A percentile compares a stretch with the other conserved stretches of the same genome.
phyloP scores from a whole-genome alignment of 257 asterid species.

The Nicotiana tomentosiformis region DNA sequence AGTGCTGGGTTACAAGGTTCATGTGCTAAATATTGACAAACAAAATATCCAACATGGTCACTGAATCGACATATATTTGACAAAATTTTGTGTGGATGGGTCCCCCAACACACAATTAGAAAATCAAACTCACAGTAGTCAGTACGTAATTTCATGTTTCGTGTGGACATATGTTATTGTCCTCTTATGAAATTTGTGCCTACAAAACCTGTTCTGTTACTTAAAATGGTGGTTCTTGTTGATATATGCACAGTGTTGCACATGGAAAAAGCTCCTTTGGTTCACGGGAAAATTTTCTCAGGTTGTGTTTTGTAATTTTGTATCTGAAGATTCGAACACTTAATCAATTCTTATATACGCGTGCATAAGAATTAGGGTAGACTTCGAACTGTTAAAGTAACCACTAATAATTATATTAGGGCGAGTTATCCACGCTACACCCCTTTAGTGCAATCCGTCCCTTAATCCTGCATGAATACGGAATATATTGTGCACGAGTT shows the following conservation, averaged over 20 bases:
- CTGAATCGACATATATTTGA: background rate
- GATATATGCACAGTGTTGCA: background rate
- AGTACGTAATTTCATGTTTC: background rate
- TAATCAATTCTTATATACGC: too few species aligned
- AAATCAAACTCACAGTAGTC: background rate
- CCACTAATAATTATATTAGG: fast-evolving
- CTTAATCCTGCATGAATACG: too few species aligned
- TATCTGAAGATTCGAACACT: background rate
- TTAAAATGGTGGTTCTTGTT: background rate
- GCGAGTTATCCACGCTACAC: fast-evolving
- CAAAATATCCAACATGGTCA: background rate
- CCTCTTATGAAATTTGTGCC: background rate
- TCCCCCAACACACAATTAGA: background rate
- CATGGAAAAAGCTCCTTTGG: background rate
- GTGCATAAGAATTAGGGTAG: too few species aligned
- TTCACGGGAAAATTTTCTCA: slow-evolving; percentile 1
- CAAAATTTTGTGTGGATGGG: background rate
- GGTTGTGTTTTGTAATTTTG: background rate
- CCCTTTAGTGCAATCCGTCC: too few species aligned
- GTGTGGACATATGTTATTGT: background rate
- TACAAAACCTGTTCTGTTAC: background rate
- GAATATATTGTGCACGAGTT: too few species aligned
- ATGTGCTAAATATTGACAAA: background rate
- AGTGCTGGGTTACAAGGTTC: background rate
- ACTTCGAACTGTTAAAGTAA: too few species aligned